Conservation (phyloP, 345 rosid genomes). For the Rubroshorea leprosula region DNA sequence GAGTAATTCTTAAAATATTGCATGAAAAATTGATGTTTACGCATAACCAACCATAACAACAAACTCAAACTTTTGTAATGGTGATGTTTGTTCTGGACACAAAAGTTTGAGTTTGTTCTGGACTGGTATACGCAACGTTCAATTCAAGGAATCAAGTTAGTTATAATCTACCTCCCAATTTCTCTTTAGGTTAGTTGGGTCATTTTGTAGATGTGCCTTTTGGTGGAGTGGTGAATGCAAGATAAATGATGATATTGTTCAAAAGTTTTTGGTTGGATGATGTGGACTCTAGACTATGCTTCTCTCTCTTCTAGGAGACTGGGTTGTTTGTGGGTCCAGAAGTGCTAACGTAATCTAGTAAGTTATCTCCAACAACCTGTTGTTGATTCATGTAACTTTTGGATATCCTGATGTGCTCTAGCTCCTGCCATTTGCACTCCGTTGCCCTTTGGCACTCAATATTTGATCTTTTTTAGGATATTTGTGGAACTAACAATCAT, state of each 20-base stretch:
- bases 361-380: constrained; percentile 18
- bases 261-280: neutral
- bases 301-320: neutral
- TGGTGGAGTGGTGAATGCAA: neutral
- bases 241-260: neutral
- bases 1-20: neutral
- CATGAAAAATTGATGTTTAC: neutral
- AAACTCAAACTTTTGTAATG: constrained; percentile 16
- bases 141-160: constrained; percentile 28
- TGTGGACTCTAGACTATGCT: neutral
- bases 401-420: neutral
- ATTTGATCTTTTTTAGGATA: neutral
- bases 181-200: neutral
- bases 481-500: too few species aligned
- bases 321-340: neutral
- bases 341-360: neutral
- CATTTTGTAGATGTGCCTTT: neutral
- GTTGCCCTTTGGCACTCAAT: neutral
- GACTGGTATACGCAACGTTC: constrained; percentile 14
- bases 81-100: constrained; percentile 10
- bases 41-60: constrained; percentile 4
- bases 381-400: constrained; percentile 8
- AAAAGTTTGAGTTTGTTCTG: constrained; percentile 9
- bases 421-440: neutral
- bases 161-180: constrained; percentile 1